A percentile compares a stretch with the other conserved stretches of the same genome.
Evolutionary conservation across 768 basidiomycete species (phyloP).

Genomic region (Trametes elegans): DNA sequence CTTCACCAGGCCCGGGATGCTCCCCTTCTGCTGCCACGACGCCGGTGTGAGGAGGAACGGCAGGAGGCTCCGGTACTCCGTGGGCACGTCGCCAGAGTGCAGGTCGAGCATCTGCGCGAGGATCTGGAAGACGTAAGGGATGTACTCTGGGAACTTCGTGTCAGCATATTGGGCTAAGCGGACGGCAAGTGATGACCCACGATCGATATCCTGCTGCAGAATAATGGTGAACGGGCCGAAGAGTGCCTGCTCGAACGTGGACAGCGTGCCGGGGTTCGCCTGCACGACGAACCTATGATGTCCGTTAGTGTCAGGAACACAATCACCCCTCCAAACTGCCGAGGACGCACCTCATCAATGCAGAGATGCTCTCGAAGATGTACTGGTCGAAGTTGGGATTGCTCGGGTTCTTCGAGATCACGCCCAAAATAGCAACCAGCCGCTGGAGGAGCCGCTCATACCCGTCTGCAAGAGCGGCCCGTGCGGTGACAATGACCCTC

Average conservation of each 20-base stretch:
- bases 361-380: constrained; percentile 95
- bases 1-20: constrained; percentile 89
- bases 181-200: constrained; percentile 41
- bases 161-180: neutral
- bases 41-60: constrained; percentile 81
- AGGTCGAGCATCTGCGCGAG: constrained; percentile 93
- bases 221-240: constrained; percentile 89
- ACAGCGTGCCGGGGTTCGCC: constrained; percentile 61
- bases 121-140: constrained; percentile 97
- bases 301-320: neutral
- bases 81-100: constrained; percentile 63
- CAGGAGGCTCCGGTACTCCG: constrained; percentile 75
- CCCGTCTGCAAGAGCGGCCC: constrained; percentile 68
- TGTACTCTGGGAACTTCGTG: constrained; percentile 63
- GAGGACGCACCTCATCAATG: constrained; percentile 83
- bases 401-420: constrained; percentile 93
- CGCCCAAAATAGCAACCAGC: constrained; percentile 79
- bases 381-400: constrained; percentile 98
- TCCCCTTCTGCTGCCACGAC: constrained; percentile 92
- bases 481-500: constrained; percentile 89
- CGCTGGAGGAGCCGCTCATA: constrained; percentile 66
- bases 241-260: constrained; percentile 75
- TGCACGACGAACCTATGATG: constrained; percentile 71
- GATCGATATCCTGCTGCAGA: constrained; percentile 89
- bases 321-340: neutral